Percentiles rank a stretch among this genome's conserved stretches.
Evolutionary conservation across 1,284 basidiomycete species (phyloP).

Genomic region (Pascua guehoae): DNA sequence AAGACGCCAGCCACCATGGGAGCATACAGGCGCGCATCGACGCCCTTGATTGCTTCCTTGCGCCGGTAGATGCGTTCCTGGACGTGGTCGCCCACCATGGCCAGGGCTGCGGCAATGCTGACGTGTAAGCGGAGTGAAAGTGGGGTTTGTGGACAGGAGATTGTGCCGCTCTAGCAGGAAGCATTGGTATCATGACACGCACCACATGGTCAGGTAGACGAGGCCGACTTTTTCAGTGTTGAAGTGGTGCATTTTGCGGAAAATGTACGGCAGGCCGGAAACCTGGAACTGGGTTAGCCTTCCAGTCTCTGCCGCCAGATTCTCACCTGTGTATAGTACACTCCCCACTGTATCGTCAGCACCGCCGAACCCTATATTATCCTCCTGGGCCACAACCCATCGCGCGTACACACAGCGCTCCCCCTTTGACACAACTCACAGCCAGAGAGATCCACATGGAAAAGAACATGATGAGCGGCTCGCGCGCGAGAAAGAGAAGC

Average conservation of each 20-base stretch:
- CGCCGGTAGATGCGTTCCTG: constrained; percentile 67
- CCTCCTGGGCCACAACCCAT: no score
- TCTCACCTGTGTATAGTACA: constrained; percentile 56
- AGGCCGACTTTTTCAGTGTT: constrained; percentile 61
- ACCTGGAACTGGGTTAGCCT: constrained; percentile 49
- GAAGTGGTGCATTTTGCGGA: constrained; percentile 63
- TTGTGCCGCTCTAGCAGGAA: no score
- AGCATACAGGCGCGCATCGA: constrained; percentile 68
- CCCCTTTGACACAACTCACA: constrained; percentile 16
- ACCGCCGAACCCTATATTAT: no score
- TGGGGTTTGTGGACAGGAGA: no score
- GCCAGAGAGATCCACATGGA: constrained; percentile 70
- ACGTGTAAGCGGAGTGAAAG: no score
- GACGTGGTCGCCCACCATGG: constrained; percentile 58
- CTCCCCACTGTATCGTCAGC: constrained; percentile 57
- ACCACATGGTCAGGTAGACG: constrained; percentile 57
- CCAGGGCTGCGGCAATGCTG: constrained; percentile 58
- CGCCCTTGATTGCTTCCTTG: constrained; percentile 58
- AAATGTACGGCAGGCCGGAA: constrained; percentile 63
- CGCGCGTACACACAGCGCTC: constrained; percentile 4
- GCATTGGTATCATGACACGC: no score
- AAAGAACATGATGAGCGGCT: constrained; percentile 70
- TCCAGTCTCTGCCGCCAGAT: constrained; percentile 1
- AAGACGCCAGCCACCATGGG: constrained; percentile 63
- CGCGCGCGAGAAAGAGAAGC: constrained; percentile 60